Conservation (phyloP, 2,329 filamentous ascomycete species). For the Pseudocercospora macadamiae region DNA sequence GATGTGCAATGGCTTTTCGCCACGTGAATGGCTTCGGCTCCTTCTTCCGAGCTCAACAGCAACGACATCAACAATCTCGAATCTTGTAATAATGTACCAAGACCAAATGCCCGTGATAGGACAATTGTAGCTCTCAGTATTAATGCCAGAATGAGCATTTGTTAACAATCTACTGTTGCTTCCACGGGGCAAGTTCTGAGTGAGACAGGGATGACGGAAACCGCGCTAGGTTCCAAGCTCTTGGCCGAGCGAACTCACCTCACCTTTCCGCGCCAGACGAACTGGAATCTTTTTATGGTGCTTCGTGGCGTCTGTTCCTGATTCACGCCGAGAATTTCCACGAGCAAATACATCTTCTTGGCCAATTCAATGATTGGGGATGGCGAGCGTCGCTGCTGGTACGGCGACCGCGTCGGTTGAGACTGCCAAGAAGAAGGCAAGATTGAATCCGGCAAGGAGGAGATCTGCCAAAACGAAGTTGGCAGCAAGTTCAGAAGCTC, state of each 20-base stretch:
- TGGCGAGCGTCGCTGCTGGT: slow-evolving; percentile 10
- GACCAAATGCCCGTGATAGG: too few species aligned
- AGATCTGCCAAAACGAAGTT: slow-evolving; percentile 23
- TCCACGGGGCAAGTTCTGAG: too few species aligned
- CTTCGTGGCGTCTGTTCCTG: neutral
- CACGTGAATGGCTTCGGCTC: slow-evolving; percentile 4
- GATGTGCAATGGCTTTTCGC: too few species aligned
- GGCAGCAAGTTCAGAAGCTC: neutral
- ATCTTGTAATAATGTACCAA: too few species aligned
- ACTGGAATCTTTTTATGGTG: neutral
- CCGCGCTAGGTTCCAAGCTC: slow-evolving; percentile 1
- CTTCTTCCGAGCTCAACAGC: too few species aligned
- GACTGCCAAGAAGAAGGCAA: slow-evolving; percentile 18
- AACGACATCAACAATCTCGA: too few species aligned
- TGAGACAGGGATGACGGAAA: slow-evolving; percentile 5
- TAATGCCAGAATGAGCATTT: too few species aligned
- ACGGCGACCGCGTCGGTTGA: neutral
- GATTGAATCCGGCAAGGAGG: slow-evolving; percentile 29
- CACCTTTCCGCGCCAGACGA: neutral
- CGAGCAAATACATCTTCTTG: neutral
- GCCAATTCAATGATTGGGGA: slow-evolving; percentile 1
- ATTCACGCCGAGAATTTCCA: neutral
- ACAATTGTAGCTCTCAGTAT: too few species aligned
- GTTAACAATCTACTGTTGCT: too few species aligned
- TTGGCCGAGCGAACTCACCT: neutral